Conservation (phyloP, 2,329 filamentous ascomycete species). For the Gaeumannomyces tritici region DNA sequence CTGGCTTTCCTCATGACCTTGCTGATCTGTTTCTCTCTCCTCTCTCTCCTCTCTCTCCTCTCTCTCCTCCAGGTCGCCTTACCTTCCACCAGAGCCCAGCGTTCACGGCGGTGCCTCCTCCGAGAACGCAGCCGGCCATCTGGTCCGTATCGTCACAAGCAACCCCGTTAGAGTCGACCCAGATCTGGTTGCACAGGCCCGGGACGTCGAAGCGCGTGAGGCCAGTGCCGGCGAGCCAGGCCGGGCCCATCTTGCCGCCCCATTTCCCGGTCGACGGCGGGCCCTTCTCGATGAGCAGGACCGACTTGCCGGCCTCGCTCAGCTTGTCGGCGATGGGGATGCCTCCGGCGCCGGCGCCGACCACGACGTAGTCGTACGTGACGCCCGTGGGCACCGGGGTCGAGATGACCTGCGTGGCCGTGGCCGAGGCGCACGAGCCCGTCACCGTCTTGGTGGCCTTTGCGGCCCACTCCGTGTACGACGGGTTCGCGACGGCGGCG, state of each 20-base stretch:
- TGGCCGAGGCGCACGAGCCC: conserved; percentile 11
- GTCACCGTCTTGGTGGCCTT: conserved; percentile 20
- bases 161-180: conserved; percentile 51
- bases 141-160: conserved; percentile 59
- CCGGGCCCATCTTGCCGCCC: conserved; percentile 49
- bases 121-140: conserved; percentile 63
- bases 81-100: conserved; percentile 60
- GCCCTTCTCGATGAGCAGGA: conserved; percentile 53
- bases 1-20: no score
- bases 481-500: conserved; percentile 17
- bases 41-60: background rate
- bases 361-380: conserved; percentile 53
- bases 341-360: conserved; percentile 53
- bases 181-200: conserved; percentile 63
- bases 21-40: no score
- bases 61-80: conserved; percentile 10
- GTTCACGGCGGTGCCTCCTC: conserved; percentile 58
- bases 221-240: conserved; percentile 52
- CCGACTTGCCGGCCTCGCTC: conserved; percentile 53
- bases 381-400: conserved; percentile 5
- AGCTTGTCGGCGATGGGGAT: conserved; percentile 53
- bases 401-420: background rate
- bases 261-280: conserved; percentile 55
- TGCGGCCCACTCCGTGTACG: conserved; percentile 20
- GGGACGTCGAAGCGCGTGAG: conserved; percentile 64